Percentiles rank a stretch among this genome's conserved stretches.
Evolutionary conservation across 2,329 filamentous ascomycete species (phyloP).

Genomic region (Xylaria sp.): DNA sequence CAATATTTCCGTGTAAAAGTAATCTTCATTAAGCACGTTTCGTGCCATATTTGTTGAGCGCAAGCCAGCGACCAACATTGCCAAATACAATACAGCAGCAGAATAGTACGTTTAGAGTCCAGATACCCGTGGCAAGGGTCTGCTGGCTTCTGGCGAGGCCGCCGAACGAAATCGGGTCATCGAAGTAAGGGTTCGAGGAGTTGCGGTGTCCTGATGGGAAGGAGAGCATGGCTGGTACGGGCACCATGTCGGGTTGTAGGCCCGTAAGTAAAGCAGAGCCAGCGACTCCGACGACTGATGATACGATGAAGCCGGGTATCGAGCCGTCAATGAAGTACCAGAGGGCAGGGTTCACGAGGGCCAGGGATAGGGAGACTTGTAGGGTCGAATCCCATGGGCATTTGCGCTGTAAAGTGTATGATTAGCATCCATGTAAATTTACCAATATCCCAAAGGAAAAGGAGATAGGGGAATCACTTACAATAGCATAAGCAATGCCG

Average conservation of each 20-base stretch:
- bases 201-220: not conserved
- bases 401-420: slow-evolving; percentile 56
- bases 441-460: too few relatives aligned
- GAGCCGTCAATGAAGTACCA: slow-evolving; percentile 97
- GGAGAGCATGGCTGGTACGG: slow-evolving; percentile 49
- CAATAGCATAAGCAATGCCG: slow-evolving; percentile 64
- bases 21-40: slow-evolving; percentile 34
- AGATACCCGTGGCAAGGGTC: slow-evolving; percentile 68
- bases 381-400: slow-evolving; percentile 90
- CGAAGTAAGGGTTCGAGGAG: too few relatives aligned
- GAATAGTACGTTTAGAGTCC: slow-evolving; percentile 90
- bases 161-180: slow-evolving; percentile 37
- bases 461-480: slow-evolving; percentile 3
- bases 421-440: slow-evolving; percentile 1
- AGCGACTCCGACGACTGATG: slow-evolving; percentile 63
- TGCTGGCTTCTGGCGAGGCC: slow-evolving; percentile 54
- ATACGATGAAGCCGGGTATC: slow-evolving; percentile 75
- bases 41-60: slow-evolving; percentile 43
- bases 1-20: not conserved
- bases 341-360: slow-evolving; percentile 83
- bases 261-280: slow-evolving; percentile 71
- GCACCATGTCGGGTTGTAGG: slow-evolving; percentile 73
- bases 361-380: slow-evolving; percentile 85
- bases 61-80: slow-evolving; percentile 80
- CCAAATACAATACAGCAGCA: slow-evolving; percentile 95